Evolutionary conservation across 2,329 filamentous ascomycete genomes (phyloP), one percentile per base, ranked within the genome.

Genomic region (Fusarium sp.): DNA sequence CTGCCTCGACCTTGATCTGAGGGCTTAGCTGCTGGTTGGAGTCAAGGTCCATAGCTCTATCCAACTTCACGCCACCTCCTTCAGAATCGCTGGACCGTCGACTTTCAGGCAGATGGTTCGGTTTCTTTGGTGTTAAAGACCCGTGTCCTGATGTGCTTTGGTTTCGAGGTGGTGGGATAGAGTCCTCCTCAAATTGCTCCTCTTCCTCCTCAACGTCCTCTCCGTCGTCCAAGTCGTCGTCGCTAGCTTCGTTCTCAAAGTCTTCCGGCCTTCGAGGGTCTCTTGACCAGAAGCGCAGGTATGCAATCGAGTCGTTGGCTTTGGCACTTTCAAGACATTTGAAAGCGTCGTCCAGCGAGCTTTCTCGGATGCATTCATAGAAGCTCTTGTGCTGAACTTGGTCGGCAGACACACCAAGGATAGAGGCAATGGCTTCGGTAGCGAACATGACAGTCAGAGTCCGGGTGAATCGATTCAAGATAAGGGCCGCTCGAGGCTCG

Each of bases 231-330:
- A 59, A 69, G 14, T 70, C 69, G 81, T 76, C 87, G 80, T 83
- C 81, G 9, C 82, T 83, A 13, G 84, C 82, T 11, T 86, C 82
- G 20, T 82, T 81, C 45, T 84, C 80, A 13, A 87, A 83, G 60
- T 89, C 87, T 64, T 89, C 87, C 31, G 86, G 87, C 65, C 88
- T 85, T 33, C 92, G 87, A 20, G 94, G 94, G 79, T 97, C 92
- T 63, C 93, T 89, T 78, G 93, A 96, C 89, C 91, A 94, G 81
- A 97, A 97, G 20, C 95, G 92, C 68, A 97, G 86, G 78, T 97
- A 97, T 2, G 95, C 94, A 78, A 97, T 97, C 2, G 95, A 97
- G 80, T 97, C 94, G 77, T 97, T 97, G 31, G 93, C 92, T 81
- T 97, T 97, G 25, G 95, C 94, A 74, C 93, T 93, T 82, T 97